These are phyloP conservation scores for Secale cereale DNA, from an alignment of 176 grass and related monocot species.

Conservation along the genomic window DNA sequence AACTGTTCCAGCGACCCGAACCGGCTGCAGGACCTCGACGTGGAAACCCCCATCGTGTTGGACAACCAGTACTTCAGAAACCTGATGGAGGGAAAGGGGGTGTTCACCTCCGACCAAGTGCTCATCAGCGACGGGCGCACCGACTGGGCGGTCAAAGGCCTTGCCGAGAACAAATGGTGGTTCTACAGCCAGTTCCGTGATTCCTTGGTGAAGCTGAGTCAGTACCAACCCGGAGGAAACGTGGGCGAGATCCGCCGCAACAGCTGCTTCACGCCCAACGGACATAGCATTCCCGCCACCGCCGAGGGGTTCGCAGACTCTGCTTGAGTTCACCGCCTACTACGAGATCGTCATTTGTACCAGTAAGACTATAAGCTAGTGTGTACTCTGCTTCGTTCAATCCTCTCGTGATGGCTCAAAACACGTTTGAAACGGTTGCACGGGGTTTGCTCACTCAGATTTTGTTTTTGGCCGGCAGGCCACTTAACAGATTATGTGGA, in stretches of 20 bases:
- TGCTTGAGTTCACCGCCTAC: not conserved
- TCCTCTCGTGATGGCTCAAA: not conserved
- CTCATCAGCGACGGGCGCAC: conserved; percentile 1
- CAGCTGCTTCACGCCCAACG: conserved; percentile 32
- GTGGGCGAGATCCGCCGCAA: conserved; percentile 42
- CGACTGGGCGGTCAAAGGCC: not conserved
- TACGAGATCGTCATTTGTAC: not conserved
- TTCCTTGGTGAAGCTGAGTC: conserved; percentile 45
- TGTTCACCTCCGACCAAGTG: conserved; percentile 44
- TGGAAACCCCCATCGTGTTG: conserved; percentile 14
- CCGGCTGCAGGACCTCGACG: conserved; percentile 12
- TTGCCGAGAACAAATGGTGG: conserved; percentile 32
- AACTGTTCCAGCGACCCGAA: not conserved
- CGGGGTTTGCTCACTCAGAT: too few relatives aligned
- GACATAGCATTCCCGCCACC: not conserved
- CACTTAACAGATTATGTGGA: too few relatives aligned
- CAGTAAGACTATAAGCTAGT: not conserved
- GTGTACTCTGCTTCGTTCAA: not conserved
- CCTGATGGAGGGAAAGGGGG: conserved; percentile 21
- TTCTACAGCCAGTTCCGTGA: conserved; percentile 51
- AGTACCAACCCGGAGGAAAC: conserved; percentile 17
- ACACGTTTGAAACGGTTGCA: not conserved
- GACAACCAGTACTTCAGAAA: conserved; percentile 49
- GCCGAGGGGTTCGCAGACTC: not conserved
- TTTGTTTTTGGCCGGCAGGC: too few relatives aligned